phyloP scores from a whole-genome alignment of 805 yeast species.

The Barnettozyma botsteinii region DNA sequence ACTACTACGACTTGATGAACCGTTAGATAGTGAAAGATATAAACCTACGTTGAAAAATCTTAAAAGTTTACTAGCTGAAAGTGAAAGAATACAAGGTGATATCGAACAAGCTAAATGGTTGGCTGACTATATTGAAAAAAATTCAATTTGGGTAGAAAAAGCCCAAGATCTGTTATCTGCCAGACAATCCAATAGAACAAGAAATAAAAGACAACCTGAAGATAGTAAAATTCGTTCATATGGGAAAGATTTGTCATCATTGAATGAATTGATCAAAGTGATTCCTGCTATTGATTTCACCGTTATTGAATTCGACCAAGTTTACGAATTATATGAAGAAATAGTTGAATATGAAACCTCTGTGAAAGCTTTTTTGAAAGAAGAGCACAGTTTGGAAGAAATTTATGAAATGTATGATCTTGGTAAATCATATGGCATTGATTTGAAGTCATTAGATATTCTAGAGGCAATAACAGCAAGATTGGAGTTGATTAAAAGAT shows the following conservation, averaged over 20 bases:
- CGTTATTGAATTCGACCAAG: slow-evolving; percentile 54
- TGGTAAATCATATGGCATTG: slow-evolving; percentile 57
- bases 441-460: slow-evolving; percentile 40
- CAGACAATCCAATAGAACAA: slow-evolving; percentile 38
- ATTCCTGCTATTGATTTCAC: slow-evolving; percentile 47
- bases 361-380: slow-evolving; percentile 35
- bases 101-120: slow-evolving; percentile 35
- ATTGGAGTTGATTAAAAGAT: slow-evolving; percentile 34
- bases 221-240: slow-evolving; percentile 5
- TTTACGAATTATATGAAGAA: slow-evolving; percentile 47
- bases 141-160: slow-evolving; percentile 47
- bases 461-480: slow-evolving; percentile 35
- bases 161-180: slow-evolving; percentile 43
- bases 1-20: slow-evolving; percentile 26
- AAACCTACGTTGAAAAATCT: slow-evolving; percentile 44
- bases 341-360: slow-evolving; percentile 46
- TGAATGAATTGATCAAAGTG: slow-evolving; percentile 31
- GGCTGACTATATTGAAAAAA: slow-evolving; percentile 36
- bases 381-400: slow-evolving; percentile 35
- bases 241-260: slow-evolving; percentile 14
- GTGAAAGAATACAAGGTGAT: slow-evolving; percentile 43
- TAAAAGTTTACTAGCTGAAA: slow-evolving; percentile 43
- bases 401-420: slow-evolving; percentile 47
- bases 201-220: slow-evolving; percentile 17
- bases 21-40: not conserved